Percentiles rank a stretch among this genome's conserved stretches.
Conservation (phyloP, 2,329 filamentous ascomycete genomes). For the Diaporthe batatas region DNA sequence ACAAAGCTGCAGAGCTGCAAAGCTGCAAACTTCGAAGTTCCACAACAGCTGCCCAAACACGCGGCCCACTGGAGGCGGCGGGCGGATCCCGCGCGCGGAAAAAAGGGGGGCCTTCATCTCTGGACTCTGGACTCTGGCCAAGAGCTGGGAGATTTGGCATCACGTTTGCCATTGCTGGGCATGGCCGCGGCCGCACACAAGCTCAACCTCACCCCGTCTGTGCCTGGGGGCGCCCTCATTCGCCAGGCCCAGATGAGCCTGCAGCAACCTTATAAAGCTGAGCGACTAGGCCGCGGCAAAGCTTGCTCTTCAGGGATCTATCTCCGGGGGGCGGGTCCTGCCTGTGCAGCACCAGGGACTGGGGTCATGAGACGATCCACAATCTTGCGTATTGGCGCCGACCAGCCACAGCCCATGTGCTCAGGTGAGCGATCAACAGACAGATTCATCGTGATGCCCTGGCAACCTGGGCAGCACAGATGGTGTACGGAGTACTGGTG, state of each 20-base stretch:
- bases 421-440: not conserved
- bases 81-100: constrained; percentile 24
- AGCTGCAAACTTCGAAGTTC: constrained; percentile 1
- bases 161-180: constrained; percentile 12
- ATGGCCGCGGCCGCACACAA: not conserved
- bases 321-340: not conserved
- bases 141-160: constrained; percentile 27
- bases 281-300: constrained; percentile 30
- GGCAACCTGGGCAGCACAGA: no score
- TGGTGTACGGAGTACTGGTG: not conserved
- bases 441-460: not conserved
- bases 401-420: no score
- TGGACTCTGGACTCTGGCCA: not conserved
- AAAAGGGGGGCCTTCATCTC: not conserved
- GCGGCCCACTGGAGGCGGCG: not conserved
- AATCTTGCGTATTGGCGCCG: constrained; percentile 1
- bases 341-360: constrained; percentile 11
- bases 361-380: constrained; percentile 13
- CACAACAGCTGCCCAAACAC: constrained; percentile 15
- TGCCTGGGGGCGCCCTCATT: not conserved
- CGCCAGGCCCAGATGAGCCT: constrained; percentile 4
- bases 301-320: constrained; percentile 4
- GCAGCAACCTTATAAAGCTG: constrained; percentile 19
- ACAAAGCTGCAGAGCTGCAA: no score
- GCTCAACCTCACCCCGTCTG: not conserved